Base-by-base conservation (phyloP, 2,329 filamentous ascomycete genomes). In the Scedosporium dehoogii region DNA sequence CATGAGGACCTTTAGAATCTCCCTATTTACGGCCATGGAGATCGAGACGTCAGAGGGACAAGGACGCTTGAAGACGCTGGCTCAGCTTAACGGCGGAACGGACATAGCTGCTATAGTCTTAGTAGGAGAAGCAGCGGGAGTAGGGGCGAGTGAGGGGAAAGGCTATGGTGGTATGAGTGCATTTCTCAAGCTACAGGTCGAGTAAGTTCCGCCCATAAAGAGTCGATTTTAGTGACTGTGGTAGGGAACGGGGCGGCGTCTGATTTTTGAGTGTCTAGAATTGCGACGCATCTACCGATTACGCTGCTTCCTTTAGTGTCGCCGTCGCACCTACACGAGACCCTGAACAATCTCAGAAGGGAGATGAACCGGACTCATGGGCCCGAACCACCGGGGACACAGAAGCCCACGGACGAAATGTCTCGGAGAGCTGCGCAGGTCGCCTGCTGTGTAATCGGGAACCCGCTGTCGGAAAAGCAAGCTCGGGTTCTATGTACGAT, bases 31-130 rank as follows among this genome's bases (percentile, higher is more conserved):
- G 3, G n/a, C 46, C 4, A 41, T 4, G 12, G 57, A 60, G 38
- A 29, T 29, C 2, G 58, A 61, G 7, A 16, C 58, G 25, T 65
- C 44, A n/a, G 42, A 67, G 1, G 72, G 69, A 18, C 66, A 67
- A 16, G 63, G 67, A 58, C 76, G 75, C 18, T 70, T 80, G 14
- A 73, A 78, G 63, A 72, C 75, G 16, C 69, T 83, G 10, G 73
- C 70, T 42, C 66, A 74, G 61, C 69, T 78, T 33, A 79, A 73
- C 61, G 76, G 74, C 23, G 74, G 74, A 2, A 69, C 67, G 62
- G 71, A 76, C 62, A 67, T 72, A 9, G 79, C 73, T n/a, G 68
- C 81, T 27, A 58, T 83, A 16, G 77, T 82, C 60, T 70, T 83
- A 16, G 65, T 82, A 48, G 68, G 69, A 46, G 69, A 71, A 3